phyloP scores from a whole-genome alignment of 2,329 filamentous ascomycete genomes.

The Calonectria montana region DNA sequence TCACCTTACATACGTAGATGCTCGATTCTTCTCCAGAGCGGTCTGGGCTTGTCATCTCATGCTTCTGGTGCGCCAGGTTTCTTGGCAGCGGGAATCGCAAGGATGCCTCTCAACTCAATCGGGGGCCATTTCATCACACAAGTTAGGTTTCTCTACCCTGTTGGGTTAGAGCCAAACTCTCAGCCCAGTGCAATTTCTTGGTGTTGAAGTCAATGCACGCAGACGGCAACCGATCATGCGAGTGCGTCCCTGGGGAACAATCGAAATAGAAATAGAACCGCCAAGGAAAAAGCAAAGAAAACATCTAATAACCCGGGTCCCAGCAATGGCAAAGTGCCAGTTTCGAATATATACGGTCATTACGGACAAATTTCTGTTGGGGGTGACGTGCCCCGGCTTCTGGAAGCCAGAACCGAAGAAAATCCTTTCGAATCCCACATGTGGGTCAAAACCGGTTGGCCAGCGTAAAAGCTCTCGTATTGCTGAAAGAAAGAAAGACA shows the following conservation, averaged over 20 bases:
- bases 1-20: not conserved
- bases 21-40: not conserved
- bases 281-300: not conserved
- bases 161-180: not conserved
- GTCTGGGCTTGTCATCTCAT: not conserved
- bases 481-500: not conserved
- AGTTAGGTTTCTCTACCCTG: not conserved
- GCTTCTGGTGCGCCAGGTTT: not conserved
- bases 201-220: not conserved
- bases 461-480: not conserved
- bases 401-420: not conserved
- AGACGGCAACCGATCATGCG: not conserved
- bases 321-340: not conserved
- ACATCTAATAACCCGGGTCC: not conserved
- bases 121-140: not conserved
- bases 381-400: not conserved
- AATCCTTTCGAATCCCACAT: constrained; percentile 5
- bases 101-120: not conserved
- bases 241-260: not conserved
- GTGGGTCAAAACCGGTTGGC: not conserved
- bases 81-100: not conserved
- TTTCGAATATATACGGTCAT: not conserved
- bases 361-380: not conserved
- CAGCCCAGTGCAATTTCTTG: not conserved
- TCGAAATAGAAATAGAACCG: not conserved